Evolutionary conservation across 1,284 basidiomycete species (phyloP), one percentile per base, ranked within the genome.

Genomic region (Mycosarcoma mackinlayi): DNA sequence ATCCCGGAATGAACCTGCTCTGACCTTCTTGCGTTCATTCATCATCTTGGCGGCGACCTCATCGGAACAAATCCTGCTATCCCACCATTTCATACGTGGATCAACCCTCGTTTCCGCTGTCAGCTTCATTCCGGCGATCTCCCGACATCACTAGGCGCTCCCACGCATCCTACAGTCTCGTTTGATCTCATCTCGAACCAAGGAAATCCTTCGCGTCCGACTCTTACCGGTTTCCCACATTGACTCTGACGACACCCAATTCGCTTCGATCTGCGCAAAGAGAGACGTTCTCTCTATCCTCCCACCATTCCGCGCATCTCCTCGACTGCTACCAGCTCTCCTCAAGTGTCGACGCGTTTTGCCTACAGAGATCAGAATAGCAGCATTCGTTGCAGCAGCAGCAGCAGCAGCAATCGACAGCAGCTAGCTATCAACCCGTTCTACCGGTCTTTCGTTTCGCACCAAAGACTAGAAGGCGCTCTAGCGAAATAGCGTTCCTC

Each of bases 1-100:
- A 41, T 40, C 28, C 30, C 49, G 54, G 57, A 52, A 64, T 64
- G 54, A 64, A 46, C 28, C 38, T 21, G 44, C 46, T 25, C 39
- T 64, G 53, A 56, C 19, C 39, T 48, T 38, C 28, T 59, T 21
- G 35, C 28, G 24, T 41, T 59, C 35, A 39, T 46, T 21, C 33
- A 39, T 13, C 28, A 23, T 23, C 47, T 50, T 40, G 47, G 47
- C 47, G 27, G 25, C 37, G 24, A 50, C 47, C 6, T 23, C 18
- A 23, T 39, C 25, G 5, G 10, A 3, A 13, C 28, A 13, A 44
- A 30, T 33, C 48, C 38, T 34, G 39, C 51, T 9, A 33, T 35
- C 21, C 35, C 42, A 45, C 30, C 42, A 31, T 45, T 9, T 42
- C 40, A 16, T 40, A 4, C 6, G 16, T 23, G n/a, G 28, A 27